A percentile compares a stretch with the other conserved stretches of the same genome.
Conservation (phyloP, 345 rosid genomes). For the Xanthoceras sorbifolium region DNA sequence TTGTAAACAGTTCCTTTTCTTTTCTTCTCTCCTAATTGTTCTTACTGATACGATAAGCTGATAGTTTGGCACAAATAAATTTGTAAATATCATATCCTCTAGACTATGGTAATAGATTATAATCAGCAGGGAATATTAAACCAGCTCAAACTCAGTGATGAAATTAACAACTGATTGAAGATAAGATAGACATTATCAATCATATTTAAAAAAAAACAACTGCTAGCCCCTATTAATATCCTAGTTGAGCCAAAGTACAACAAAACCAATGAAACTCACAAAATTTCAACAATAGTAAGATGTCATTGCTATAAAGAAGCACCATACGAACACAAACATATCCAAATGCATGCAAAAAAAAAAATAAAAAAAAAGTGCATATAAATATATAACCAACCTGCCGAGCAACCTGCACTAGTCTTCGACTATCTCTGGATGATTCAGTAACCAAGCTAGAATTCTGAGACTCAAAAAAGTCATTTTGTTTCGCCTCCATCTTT, state of each 20-base stretch:
- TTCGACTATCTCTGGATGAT: conserved; percentile 50
- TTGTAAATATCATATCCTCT: too few relatives aligned
- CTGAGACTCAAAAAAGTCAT: conserved; percentile 42
- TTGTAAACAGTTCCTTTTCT: not conserved
- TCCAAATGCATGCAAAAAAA: conserved; percentile 1
- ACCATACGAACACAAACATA: not conserved
- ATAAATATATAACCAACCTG: conserved; percentile 48
- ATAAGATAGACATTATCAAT: not conserved
- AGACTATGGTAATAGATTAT: too few relatives aligned
- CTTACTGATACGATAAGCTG: not conserved
- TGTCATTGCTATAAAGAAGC: not conserved
- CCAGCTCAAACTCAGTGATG: not conserved
- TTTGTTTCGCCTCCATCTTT: conserved; percentile 43
- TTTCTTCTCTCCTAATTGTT: not conserved
- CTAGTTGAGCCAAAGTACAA: not conserved
- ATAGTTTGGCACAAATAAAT: not conserved
- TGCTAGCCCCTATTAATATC: not conserved
- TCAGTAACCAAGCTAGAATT: conserved; percentile 45
- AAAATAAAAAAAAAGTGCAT: not conserved
- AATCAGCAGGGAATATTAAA: not conserved
- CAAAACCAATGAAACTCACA: not conserved
- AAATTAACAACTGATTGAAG: not conserved
- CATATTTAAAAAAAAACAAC: not conserved
- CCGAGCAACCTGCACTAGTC: conserved; percentile 51
- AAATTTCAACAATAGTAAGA: not conserved